Conservation (phyloP, 306 rosid species). For the Clitoria ternatea region DNA sequence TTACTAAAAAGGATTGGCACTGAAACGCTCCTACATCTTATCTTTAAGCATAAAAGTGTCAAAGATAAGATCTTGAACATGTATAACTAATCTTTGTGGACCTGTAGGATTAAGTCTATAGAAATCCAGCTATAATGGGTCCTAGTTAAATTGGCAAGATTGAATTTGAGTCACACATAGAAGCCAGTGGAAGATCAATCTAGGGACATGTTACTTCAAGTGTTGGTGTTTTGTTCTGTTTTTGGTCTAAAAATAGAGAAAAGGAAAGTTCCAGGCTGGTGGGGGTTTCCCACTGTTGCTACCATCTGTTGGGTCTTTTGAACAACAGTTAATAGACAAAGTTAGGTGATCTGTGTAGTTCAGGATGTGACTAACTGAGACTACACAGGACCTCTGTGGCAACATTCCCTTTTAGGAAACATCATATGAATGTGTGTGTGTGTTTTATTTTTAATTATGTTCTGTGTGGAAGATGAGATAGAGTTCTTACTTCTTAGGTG, state of each 20-base stretch:
- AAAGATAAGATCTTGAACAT: constrained; percentile 55
- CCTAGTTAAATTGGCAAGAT: constrained; percentile 14
- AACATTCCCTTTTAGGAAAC: constrained; percentile 50
- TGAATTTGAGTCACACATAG: constrained; percentile 24
- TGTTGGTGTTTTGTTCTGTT: constrained; percentile 38
- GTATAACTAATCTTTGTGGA: constrained; percentile 36
- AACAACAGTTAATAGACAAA: constrained; percentile 29
- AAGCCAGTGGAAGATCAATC: not conserved
- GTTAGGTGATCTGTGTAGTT: constrained; percentile 27
- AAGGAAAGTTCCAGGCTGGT: constrained; percentile 30
- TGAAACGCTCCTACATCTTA: constrained; percentile 41
- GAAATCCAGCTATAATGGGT: constrained; percentile 36
- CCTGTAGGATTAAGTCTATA: constrained; percentile 24
- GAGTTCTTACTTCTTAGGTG: not conserved
- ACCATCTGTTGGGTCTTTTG: constrained; percentile 21
- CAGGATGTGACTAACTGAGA: constrained; percentile 80
- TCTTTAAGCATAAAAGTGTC: constrained; percentile 36
- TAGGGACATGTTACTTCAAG: constrained; percentile 35
- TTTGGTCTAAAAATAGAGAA: not conserved
- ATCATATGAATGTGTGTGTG: constrained; percentile 6
- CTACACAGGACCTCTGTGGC: constrained; percentile 47
- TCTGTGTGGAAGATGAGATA: not conserved
- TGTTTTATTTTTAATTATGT: not conserved
- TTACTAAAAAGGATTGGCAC: constrained; percentile 37
- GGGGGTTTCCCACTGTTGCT: constrained; percentile 25